Evolutionary conservation across 805 yeast species (phyloP).

Genomic region (Kodamaea neixiangensis): DNA sequence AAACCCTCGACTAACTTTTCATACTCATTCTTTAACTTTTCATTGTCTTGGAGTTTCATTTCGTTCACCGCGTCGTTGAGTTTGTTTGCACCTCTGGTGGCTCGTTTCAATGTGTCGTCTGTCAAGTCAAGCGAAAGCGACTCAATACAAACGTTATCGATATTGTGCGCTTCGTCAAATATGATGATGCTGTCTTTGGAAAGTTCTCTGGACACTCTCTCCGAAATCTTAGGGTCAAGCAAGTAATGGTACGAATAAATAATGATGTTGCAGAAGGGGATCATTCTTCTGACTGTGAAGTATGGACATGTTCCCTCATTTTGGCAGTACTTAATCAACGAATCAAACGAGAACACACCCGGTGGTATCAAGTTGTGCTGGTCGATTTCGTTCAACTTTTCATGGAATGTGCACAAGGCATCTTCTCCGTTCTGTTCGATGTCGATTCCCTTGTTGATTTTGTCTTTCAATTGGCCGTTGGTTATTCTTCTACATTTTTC

Average conservation of each 20-base stretch:
- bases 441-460: constrained; percentile 49
- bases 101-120: constrained; percentile 82
- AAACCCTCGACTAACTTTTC: constrained; percentile 88
- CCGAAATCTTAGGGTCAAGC: constrained; percentile 95
- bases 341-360: constrained; percentile 94
- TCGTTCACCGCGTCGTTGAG: constrained; percentile 81
- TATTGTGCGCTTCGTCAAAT: constrained; percentile 98
- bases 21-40: constrained; percentile 85
- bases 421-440: constrained; percentile 51
- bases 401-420: constrained; percentile 82
- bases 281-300: constrained; percentile 97
- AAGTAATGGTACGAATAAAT: constrained; percentile 96
- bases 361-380: constrained; percentile 87
- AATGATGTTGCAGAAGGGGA: constrained; percentile 87
- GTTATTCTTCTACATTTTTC: constrained; percentile 95
- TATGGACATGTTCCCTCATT: constrained; percentile 88
- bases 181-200: constrained; percentile 92
- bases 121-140: constrained; percentile 89
- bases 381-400: constrained; percentile 80
- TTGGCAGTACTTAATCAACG: constrained; percentile 74
- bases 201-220: constrained; percentile 87
- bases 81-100: constrained; percentile 82
- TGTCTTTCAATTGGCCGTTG: constrained; percentile 79
- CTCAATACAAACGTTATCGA: constrained; percentile 98
- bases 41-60: constrained; percentile 79